Evolutionary conservation across 2,329 filamentous ascomycete species (phyloP), one percentile per base, ranked within the genome.

Genomic region (Plenodomus tracheiphilus): DNA sequence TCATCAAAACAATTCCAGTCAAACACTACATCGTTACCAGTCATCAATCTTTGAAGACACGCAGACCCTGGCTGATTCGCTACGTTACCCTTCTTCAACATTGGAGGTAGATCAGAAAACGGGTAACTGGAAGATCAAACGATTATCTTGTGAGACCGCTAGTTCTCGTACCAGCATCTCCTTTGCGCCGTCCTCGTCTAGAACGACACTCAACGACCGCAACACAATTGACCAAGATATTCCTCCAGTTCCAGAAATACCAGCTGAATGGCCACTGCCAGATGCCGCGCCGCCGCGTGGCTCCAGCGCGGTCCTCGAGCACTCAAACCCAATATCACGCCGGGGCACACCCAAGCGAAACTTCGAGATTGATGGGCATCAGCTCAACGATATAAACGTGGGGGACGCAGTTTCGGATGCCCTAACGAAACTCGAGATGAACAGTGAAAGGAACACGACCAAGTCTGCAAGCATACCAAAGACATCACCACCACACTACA

Each of bases 41-140:
- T 52, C 48, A 13, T 68, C 65, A 1, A 20, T 70, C 4, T 71
- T 70, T 37, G 64, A 69, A 22, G 66, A 70, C 25, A 57, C 66
- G 6, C 57, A 56, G 15, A 68, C 69, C 19, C 48, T 71, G 40
- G 68, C 68, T 11, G 67, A 70, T 37, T 70, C 68, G 8, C 57
- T 71, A 7, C 57, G 56, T 39, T 71, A 65, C 36, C 62, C 59
- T 11, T 64, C 62, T 6, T 66, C 66, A 0, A 62, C 65, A n/a
- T 53, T 70, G n/a, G 62, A 65, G 41, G 58, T 69, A 13, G 66
- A 70, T 37, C 43, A 54, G 11, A 66, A 59, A 37, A 68, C 65
- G 9, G 68, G 69, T 3, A 47, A 54, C 20, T 71, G 61, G 60
- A 71, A 70, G 35, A 52, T 70, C 43, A 71, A 64, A 49, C 61